These are phyloP conservation scores for Lagenidium sp. DNA, from an alignment of 352 stramenopile species.

Conservation along the genomic window DNA sequence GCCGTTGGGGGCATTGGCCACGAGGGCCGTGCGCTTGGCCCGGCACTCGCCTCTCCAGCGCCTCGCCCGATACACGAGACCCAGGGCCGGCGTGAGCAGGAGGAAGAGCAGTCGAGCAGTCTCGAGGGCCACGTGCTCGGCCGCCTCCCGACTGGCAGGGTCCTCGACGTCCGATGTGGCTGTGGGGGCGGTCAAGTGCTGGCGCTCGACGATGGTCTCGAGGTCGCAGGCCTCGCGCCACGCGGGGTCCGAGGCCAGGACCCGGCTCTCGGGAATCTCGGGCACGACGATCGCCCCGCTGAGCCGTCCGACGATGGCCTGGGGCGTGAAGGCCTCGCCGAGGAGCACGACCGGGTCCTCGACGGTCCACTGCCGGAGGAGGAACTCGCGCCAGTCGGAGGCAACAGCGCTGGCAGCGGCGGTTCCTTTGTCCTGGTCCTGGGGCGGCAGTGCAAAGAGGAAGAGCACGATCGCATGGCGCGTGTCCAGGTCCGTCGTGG, in stretches of 20 bases:
- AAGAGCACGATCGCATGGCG: constrained; percentile 52
- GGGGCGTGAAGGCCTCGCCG: constrained; percentile 49
- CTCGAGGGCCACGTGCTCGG: too few relatives aligned
- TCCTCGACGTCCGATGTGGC: too few relatives aligned
- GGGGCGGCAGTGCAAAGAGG: constrained; percentile 19
- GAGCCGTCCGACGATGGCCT: constrained; percentile 52
- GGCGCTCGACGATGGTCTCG: not conserved
- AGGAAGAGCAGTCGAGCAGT: too few relatives aligned
- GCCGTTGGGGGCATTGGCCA: too few relatives aligned
- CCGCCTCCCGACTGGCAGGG: too few relatives aligned
- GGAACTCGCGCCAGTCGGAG: constrained; percentile 39
- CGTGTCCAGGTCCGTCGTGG: constrained; percentile 29
- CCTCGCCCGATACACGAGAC: too few relatives aligned
- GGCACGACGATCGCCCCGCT: constrained; percentile 25
- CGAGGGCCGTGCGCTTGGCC: too few relatives aligned
- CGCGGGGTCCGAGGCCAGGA: not conserved
- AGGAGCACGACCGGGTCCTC: not conserved
- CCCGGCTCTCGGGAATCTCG: too few relatives aligned
- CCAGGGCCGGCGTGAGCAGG: too few relatives aligned
- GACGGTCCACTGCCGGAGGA: constrained; percentile 39
- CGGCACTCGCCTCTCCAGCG: too few relatives aligned
- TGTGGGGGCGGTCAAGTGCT: too few relatives aligned
- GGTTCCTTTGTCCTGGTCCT: too few relatives aligned
- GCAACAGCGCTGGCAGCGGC: constrained; percentile 2
- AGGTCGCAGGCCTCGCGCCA: constrained; percentile 7